A percentile compares a stretch with the other conserved stretches of the same genome.
Evolutionary conservation across 371 early-diverging fungal genomes (phyloP).

Genomic region (Gilbertella persicaria): DNA sequence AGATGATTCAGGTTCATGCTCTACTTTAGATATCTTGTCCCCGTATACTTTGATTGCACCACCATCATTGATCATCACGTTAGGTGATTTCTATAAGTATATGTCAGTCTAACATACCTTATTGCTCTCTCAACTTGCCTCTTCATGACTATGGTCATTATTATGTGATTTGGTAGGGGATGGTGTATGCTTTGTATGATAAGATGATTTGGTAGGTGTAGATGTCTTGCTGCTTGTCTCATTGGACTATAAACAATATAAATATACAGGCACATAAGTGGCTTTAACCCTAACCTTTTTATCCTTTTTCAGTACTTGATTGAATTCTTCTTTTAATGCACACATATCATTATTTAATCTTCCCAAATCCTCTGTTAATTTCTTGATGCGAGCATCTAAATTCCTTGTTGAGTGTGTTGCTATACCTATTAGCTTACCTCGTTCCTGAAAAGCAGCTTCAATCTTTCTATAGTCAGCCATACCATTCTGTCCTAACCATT

Average conservation of each 20-base stretch:
- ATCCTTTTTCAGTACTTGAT: conserved; percentile 58
- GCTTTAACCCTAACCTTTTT: conserved; percentile 50
- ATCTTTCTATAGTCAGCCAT: conserved; percentile 59
- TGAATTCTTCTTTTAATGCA: conserved; percentile 56
- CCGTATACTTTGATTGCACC: conserved; percentile 79
- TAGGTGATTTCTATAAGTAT: conserved; percentile 23
- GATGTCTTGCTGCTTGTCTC: conserved; percentile 1
- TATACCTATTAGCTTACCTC: too few species aligned
- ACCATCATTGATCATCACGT: conserved; percentile 54
- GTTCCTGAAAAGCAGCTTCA: conserved; percentile 58
- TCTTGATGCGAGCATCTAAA: conserved; percentile 53
- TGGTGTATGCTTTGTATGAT: conserved; percentile 10
- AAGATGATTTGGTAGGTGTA: conserved; percentile 5
- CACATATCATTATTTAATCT: conserved; percentile 52
- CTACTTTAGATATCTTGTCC: conserved; percentile 67
- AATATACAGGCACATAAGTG: not conserved
- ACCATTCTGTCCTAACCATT: conserved; percentile 52
- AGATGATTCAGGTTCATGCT: conserved; percentile 75
- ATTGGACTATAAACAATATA: not conserved
- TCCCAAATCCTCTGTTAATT: conserved; percentile 57
- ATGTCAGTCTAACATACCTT: not conserved
- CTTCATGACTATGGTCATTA: conserved; percentile 3
- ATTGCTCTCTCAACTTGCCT: not conserved
- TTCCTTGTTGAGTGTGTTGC: too few species aligned
- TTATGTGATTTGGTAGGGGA: conserved; percentile 18